These are phyloP conservation scores for Penicillium taxi DNA, from an alignment of 495 filamentous ascomycete species.

Conservation along the genomic window DNA sequence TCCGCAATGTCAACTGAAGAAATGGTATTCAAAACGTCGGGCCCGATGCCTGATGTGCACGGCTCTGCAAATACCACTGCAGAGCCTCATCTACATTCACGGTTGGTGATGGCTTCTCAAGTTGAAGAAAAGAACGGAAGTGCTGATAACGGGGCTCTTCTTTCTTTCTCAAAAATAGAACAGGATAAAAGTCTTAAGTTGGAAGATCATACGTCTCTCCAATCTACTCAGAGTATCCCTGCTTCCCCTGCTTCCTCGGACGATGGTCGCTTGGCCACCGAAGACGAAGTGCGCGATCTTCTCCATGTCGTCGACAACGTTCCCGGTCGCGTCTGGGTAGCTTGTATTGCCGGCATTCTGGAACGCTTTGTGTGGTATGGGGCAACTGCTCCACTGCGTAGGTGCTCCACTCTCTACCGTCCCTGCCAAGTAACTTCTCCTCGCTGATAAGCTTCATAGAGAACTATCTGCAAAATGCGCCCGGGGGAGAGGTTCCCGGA, in stretches of 20 bases:
- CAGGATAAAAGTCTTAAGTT: slow-evolving; percentile 2
- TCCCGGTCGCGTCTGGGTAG: slow-evolving; percentile 8
- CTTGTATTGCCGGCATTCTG: slow-evolving; percentile 5
- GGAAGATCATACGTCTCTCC: background rate
- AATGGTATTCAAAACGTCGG: slow-evolving; percentile 4
- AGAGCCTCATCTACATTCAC: slow-evolving; percentile 7
- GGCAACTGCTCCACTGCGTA: slow-evolving; percentile 9
- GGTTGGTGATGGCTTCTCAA: slow-evolving; percentile 10
- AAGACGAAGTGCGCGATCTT: slow-evolving; percentile 11
- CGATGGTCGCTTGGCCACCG: slow-evolving; percentile 9
- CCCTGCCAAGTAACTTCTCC: background rate
- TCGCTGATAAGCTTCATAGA: slow-evolving; percentile 3
- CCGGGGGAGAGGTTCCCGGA: slow-evolving; percentile 6
- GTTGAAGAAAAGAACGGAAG: background rate
- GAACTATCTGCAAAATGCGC: slow-evolving; percentile 13
- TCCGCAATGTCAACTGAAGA: slow-evolving; percentile 5
- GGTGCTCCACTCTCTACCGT: background rate
- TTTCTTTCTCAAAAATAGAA: slow-evolving; percentile 9
- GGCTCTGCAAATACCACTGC: slow-evolving; percentile 6
- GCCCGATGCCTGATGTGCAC: slow-evolving; percentile 5
- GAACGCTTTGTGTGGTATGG: slow-evolving; percentile 16
- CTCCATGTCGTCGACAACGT: slow-evolving; percentile 12
- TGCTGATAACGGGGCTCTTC: slow-evolving; percentile 5
- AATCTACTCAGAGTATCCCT: background rate
- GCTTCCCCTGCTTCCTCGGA: background rate